phyloP scores from a whole-genome alignment of 2,329 filamentous ascomycete species.

The Dryadomyces sulphureus region DNA sequence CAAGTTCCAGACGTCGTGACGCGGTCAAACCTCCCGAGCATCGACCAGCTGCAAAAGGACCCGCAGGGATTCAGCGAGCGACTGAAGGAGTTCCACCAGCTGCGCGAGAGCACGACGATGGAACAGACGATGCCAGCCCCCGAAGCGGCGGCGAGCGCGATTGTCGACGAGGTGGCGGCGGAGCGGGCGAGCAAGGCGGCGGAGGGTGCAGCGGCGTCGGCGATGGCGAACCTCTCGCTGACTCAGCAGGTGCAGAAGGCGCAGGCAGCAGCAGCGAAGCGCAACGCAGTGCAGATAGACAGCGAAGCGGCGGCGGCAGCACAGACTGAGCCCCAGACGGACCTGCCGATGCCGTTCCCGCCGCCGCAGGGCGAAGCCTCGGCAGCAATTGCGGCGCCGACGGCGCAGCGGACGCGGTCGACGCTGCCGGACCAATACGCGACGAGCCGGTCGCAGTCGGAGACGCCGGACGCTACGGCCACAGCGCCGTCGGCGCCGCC shows the following conservation, averaged over 20 bases:
- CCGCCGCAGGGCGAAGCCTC: slow-evolving; percentile 53
- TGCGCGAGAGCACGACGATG: slow-evolving; percentile 58
- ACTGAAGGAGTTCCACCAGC: slow-evolving; percentile 68
- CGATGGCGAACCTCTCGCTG: slow-evolving; percentile 41
- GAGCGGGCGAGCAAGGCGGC: slow-evolving; percentile 3
- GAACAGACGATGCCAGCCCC: slow-evolving; percentile 15
- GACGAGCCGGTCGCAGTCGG: slow-evolving; percentile 52
- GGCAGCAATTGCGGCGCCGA: slow-evolving; percentile 76
- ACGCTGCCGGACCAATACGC: slow-evolving; percentile 63
- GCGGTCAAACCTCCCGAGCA: slow-evolving; percentile 32
- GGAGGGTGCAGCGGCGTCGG: slow-evolving; percentile 19
- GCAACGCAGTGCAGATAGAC: slow-evolving; percentile 32
- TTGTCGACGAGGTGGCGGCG: slow-evolving; percentile 4
- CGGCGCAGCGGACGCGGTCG: slow-evolving; percentile 69
- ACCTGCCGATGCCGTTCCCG: slow-evolving; percentile 63
- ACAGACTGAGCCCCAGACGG: slow-evolving; percentile 42
- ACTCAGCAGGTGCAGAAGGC: slow-evolving; percentile 78
- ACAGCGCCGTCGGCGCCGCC: slow-evolving; percentile 39
- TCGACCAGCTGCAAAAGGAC: slow-evolving; percentile 37
- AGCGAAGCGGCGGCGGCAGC: slow-evolving; percentile 14
- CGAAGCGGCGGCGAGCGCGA: slow-evolving; percentile 4
- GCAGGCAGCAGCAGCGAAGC: slow-evolving; percentile 38
- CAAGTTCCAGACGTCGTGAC: slow-evolving; percentile 24
- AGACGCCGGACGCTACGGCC: slow-evolving; percentile 48
- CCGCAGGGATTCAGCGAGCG: slow-evolving; percentile 51